Conservation (phyloP, 73 alveolate genomes). For the Paraurostyla sp. region DNA sequence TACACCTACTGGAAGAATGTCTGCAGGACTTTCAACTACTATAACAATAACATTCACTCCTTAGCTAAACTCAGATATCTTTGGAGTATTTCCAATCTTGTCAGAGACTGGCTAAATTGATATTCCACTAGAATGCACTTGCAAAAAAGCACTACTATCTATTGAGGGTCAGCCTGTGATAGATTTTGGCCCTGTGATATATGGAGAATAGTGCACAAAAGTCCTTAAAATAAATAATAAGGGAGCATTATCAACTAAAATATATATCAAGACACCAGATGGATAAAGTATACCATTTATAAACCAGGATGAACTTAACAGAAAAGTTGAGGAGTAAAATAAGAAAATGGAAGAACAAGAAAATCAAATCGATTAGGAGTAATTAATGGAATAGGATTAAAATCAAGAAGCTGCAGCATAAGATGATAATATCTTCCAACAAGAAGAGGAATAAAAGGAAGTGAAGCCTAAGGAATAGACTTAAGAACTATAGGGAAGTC, state of each 20-base stretch:
- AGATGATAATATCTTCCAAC: constrained; percentile 61
- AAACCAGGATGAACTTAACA: constrained; percentile 67
- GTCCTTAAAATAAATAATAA: constrained; percentile 84
- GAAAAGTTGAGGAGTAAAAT: constrained; percentile 42
- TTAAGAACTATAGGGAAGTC: background rate
- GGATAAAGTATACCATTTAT: constrained; percentile 80
- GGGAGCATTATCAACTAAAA: constrained; percentile 93
- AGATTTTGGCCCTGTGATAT: constrained; percentile 94
- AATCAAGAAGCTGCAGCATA: constrained; percentile 51
- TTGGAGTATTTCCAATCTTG: constrained; percentile 87
- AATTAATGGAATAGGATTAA: background rate
- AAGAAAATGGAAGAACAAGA: constrained; percentile 38
- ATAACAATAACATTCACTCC: constrained; percentile 95
- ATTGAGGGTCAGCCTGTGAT: constrained; percentile 88
- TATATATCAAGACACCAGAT: constrained; percentile 73
- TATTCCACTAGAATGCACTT: constrained; percentile 91
- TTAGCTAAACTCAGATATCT: constrained; percentile 92
- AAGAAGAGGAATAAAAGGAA: constrained; percentile 41
- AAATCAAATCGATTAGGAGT: background rate
- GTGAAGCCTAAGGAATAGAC: background rate
- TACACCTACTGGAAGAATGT: constrained; percentile 97
- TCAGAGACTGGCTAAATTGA: constrained; percentile 96
- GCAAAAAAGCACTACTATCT: constrained; percentile 92
- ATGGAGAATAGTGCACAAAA: constrained; percentile 90
- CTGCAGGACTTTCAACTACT: constrained; percentile 98